phyloP scores from a whole-genome alignment of 352 stramenopile genomes.

The Phytophthora crassamura region DNA sequence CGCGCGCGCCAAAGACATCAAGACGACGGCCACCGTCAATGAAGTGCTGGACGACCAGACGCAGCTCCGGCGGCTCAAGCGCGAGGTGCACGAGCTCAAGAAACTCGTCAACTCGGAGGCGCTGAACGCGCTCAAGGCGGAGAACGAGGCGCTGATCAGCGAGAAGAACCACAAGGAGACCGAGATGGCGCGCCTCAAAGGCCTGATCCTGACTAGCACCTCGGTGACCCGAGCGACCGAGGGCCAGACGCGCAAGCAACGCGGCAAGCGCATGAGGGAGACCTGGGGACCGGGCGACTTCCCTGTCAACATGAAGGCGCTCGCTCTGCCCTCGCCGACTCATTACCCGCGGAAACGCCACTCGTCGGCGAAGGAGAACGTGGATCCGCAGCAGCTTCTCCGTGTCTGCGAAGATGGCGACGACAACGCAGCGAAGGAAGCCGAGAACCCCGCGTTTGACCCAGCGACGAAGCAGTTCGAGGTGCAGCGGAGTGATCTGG shows the following conservation, averaged over 20 bases:
- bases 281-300: conserved; percentile 83
- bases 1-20: conserved; percentile 91
- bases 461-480: conserved; percentile 1
- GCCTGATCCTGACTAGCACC: conserved; percentile 67
- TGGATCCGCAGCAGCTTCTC: conserved; percentile 45
- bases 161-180: conserved; percentile 65
- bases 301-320: conserved; percentile 32
- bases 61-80: conserved; percentile 74
- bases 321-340: conserved; percentile 18
- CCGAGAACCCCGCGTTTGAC: conserved; percentile 15
- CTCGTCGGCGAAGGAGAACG: conserved; percentile 58
- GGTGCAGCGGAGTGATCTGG: not conserved
- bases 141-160: conserved; percentile 71
- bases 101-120: conserved; percentile 61
- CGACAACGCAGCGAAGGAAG: conserved; percentile 6
- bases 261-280: conserved; percentile 60
- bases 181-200: conserved; percentile 63
- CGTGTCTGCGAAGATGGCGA: conserved; percentile 31
- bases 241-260: conserved; percentile 34
- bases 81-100: conserved; percentile 76
- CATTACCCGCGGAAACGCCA: conserved; percentile 32
- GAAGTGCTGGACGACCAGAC: conserved; percentile 93
- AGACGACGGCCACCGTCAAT: conserved; percentile 86
- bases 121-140: conserved; percentile 65
- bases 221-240: conserved; percentile 32